Evolutionary conservation across 371 early-diverging fungal species (phyloP).

Genomic region (Chytridium lagenaria): DNA sequence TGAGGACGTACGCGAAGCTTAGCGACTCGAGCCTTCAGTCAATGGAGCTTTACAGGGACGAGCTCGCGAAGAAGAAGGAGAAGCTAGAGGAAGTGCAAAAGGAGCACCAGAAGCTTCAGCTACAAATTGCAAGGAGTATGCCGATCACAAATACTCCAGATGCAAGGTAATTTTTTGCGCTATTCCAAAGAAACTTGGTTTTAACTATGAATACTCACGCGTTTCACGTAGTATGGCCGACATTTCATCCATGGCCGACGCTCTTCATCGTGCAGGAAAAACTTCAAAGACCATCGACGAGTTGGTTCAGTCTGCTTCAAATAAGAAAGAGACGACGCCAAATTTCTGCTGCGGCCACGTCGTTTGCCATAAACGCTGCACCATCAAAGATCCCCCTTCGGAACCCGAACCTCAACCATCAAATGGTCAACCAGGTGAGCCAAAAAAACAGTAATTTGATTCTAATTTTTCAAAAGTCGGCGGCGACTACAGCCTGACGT

Average conservation of each 20-base stretch:
- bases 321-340: neutral
- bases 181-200: neutral
- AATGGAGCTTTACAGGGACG: slow-evolving; percentile 44
- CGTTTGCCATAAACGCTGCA: slow-evolving; percentile 9
- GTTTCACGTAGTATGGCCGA: slow-evolving; percentile 30
- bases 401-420: neutral
- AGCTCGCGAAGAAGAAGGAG: slow-evolving; percentile 32
- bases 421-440: neutral
- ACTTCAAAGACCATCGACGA: slow-evolving; percentile 34
- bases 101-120: slow-evolving; percentile 10
- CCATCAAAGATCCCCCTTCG: neutral
- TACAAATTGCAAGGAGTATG: neutral
- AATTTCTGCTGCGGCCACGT: slow-evolving; percentile 7
- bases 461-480: slow-evolving; percentile 7
- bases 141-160: slow-evolving; percentile 24
- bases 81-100: slow-evolving; percentile 24
- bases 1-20: slow-evolving; percentile 30
- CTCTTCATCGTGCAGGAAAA: slow-evolving; percentile 26
- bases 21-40: slow-evolving; percentile 34
- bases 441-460: neutral
- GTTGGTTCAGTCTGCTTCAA: slow-evolving; percentile 18
- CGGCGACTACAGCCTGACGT: slow-evolving; percentile 35
- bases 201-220: neutral
- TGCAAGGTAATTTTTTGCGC: slow-evolving; percentile 27
- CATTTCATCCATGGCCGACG: slow-evolving; percentile 28